Evolutionary conservation across 1,139 yeast species (phyloP).

Genomic region (Scheffersomyces insectosa): DNA sequence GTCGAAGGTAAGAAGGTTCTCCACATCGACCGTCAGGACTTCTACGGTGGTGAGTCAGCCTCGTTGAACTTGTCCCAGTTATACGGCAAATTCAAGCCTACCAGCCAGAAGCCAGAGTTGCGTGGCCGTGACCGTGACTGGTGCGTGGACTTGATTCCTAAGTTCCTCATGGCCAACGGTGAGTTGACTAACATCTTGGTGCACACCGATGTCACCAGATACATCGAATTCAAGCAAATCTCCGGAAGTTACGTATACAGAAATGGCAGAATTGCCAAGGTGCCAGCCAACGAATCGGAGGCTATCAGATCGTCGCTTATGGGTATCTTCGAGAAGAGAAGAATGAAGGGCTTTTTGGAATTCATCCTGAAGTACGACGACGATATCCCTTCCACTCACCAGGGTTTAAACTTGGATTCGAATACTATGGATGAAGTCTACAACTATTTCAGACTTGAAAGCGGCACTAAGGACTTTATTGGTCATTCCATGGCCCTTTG

Average conservation of each 20-base stretch:
- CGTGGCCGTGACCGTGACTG: slow-evolving; percentile 95
- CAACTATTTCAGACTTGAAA: slow-evolving; percentile 85
- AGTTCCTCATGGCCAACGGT: slow-evolving; percentile 96
- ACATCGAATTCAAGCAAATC: slow-evolving; percentile 93
- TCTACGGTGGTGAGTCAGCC: slow-evolving; percentile 86
- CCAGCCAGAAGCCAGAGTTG: slow-evolving; percentile 66
- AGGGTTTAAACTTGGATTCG: slow-evolving; percentile 79
- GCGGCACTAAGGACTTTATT: slow-evolving; percentile 92
- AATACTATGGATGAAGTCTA: slow-evolving; percentile 93
- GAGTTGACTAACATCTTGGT: slow-evolving; percentile 93
- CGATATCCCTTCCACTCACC: slow-evolving; percentile 77
- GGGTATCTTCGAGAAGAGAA: slow-evolving; percentile 95
- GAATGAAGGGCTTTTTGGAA: slow-evolving; percentile 90
- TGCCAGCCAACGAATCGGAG: slow-evolving; percentile 88
- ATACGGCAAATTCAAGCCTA: slow-evolving; percentile 70
- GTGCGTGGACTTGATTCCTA: slow-evolving; percentile 97
- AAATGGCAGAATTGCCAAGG: slow-evolving; percentile 88
- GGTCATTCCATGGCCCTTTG: slow-evolving; percentile 99
- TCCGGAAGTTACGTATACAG: slow-evolving; percentile 94
- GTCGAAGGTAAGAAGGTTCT: slow-evolving; percentile 96
- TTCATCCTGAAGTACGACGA: slow-evolving; percentile 83
- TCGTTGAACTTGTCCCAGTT: slow-evolving; percentile 63
- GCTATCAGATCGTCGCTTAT: slow-evolving; percentile 89
- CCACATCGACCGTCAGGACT: slow-evolving; percentile 95
- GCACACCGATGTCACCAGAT: slow-evolving; percentile 93